phyloP scores from a whole-genome alignment of 768 basidiomycete genomes.

The Mycena rosella region DNA sequence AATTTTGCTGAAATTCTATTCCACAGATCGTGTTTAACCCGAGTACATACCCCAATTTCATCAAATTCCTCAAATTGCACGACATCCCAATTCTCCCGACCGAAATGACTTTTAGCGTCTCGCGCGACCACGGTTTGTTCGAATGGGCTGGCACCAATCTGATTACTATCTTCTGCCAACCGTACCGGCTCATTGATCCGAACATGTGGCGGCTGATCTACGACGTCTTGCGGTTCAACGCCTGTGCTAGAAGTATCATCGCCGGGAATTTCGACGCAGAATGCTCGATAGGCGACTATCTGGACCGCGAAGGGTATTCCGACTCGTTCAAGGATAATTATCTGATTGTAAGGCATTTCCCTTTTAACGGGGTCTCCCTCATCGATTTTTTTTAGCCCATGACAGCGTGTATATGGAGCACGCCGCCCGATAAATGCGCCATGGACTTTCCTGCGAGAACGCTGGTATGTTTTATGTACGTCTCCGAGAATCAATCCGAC shows the following conservation, averaged over 20 bases:
- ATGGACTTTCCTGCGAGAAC: constrained; percentile 80
- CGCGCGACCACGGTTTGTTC: constrained; percentile 74
- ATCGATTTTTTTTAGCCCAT: constrained; percentile 67
- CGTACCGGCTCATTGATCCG: constrained; percentile 69
- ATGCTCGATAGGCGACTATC: constrained; percentile 69
- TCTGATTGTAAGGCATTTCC: constrained; percentile 66
- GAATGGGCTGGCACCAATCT: constrained; percentile 84
- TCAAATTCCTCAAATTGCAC: constrained; percentile 70
- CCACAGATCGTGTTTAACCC: constrained; percentile 82
- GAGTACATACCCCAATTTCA: constrained; percentile 82
- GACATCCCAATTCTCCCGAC: constrained; percentile 67
- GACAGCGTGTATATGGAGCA: constrained; percentile 87
- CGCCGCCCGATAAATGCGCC: constrained; percentile 76
- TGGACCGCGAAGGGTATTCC: constrained; percentile 74
- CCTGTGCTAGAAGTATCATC: constrained; percentile 68
- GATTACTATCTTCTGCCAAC: constrained; percentile 75
- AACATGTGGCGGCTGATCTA: constrained; percentile 81
- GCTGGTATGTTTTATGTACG: constrained; percentile 52
- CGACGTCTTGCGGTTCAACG: constrained; percentile 80
- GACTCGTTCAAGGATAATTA: constrained; percentile 79
- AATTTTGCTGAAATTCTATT: background rate
- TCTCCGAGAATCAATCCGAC: background rate
- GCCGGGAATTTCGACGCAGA: constrained; percentile 53
- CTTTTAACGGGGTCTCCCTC: constrained; percentile 13
- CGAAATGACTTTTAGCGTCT: constrained; percentile 85